Conservation (phyloP, 2,329 filamentous ascomycete genomes). For the Phialophora expanda region DNA sequence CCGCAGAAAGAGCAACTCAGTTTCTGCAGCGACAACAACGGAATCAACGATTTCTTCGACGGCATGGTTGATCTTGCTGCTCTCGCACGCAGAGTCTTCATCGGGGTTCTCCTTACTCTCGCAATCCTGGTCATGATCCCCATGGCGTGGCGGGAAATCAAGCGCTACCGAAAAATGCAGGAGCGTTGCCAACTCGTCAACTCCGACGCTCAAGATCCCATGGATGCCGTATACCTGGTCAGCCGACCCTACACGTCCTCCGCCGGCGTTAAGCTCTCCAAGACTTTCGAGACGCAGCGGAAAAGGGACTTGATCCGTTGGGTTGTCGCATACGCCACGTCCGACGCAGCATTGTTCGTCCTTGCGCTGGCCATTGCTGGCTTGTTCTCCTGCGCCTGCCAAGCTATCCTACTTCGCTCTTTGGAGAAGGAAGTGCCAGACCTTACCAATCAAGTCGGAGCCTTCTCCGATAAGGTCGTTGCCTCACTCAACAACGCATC, state of each 20-base stretch:
- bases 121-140: conserved; percentile 76
- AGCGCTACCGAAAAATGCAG: conserved; percentile 75
- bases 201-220: conserved; percentile 71
- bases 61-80: conserved; percentile 69
- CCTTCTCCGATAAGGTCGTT: conserved; percentile 80
- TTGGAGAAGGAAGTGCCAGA: conserved; percentile 78
- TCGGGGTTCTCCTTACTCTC: conserved; percentile 72
- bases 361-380: conserved; percentile 81
- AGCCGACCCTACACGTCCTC: conserved; percentile 78
- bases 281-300: conserved; percentile 65
- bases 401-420: conserved; percentile 74
- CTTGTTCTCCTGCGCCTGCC: conserved; percentile 80
- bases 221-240: conserved; percentile 88
- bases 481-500: conserved; percentile 74
- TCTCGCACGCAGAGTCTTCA: conserved; percentile 73
- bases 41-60: conserved; percentile 82
- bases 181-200: conserved; percentile 70
- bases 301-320: conserved; percentile 77
- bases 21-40: conserved; percentile 87
- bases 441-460: conserved; percentile 73
- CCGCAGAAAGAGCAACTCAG: conserved; percentile 80
- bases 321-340: conserved; percentile 86
- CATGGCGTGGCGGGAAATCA: conserved; percentile 81
- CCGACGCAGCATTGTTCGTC: conserved; percentile 81
- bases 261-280: conserved; percentile 65